phyloP scores from a whole-genome alignment of 1,284 basidiomycete species.

The Rhizopogon parksii region DNA sequence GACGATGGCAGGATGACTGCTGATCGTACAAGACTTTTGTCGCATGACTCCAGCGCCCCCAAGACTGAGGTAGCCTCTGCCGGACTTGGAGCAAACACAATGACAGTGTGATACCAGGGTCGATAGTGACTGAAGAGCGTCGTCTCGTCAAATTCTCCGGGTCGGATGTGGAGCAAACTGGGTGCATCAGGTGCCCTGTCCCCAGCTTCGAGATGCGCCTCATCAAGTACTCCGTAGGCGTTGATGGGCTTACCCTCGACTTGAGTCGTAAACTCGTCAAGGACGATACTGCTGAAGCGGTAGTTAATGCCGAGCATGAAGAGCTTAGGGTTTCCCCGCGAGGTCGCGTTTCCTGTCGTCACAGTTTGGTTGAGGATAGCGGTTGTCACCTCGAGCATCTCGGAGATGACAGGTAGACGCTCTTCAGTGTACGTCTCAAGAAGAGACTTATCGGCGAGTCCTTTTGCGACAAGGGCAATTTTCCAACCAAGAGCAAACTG shows the following conservation, averaged over 20 bases:
- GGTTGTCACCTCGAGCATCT: constrained; percentile 21
- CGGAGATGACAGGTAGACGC: constrained; percentile 25
- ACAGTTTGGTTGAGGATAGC: constrained; percentile 8
- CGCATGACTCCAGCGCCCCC: too few species aligned
- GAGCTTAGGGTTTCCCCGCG: constrained; percentile 1
- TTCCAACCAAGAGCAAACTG: constrained; percentile 30
- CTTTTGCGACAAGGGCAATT: constrained; percentile 22
- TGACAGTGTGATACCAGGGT: constrained; percentile 10
- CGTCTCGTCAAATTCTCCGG: too few species aligned
- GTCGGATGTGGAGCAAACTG: constrained; percentile 1
- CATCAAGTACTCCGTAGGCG: constrained; percentile 1
- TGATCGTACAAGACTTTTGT: too few species aligned
- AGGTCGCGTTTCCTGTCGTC: background rate
- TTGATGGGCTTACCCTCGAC: constrained; percentile 4
- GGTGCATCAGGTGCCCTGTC: constrained; percentile 24
- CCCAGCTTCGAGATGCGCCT: constrained; percentile 12
- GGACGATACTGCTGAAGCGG: constrained; percentile 20
- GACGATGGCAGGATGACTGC: too few species aligned
- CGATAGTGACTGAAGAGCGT: constrained; percentile 11
- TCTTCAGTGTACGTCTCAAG: constrained; percentile 22
- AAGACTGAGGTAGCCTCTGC: too few species aligned
- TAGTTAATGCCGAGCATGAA: constrained; percentile 25
- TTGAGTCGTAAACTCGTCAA: constrained; percentile 15
- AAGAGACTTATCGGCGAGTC: constrained; percentile 15
- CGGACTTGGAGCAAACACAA: constrained; percentile 6